Percentiles rank a stretch among this genome's conserved stretches.
Conservation (phyloP, 208 protist species). For the Phytomonas sp. region DNA sequence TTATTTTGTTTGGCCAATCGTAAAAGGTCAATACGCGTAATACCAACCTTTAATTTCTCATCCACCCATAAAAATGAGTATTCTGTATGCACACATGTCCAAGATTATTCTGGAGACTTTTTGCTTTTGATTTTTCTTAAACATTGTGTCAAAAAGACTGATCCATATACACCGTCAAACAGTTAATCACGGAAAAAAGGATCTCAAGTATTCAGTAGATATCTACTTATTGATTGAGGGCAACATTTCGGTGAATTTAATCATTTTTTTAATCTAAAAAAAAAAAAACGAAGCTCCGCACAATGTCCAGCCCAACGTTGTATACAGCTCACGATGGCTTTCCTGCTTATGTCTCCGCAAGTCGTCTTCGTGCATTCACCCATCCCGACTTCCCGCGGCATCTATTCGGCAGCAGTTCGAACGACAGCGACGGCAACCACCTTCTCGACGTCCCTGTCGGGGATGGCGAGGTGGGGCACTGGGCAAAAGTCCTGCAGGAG, state of each 20-base stretch:
- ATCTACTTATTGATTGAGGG: background rate
- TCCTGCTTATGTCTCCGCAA: background rate
- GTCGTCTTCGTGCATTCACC: background rate
- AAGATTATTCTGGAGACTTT: background rate
- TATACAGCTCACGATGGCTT: background rate
- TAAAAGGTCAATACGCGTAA: background rate
- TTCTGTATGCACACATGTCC: background rate
- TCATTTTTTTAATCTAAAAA: background rate
- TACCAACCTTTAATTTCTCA: background rate
- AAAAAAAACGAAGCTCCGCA: background rate
- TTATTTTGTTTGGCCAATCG: background rate
- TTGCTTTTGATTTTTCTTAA: background rate
- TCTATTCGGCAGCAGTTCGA: background rate
- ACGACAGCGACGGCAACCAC: constrained; percentile 25
- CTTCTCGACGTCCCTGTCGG: constrained; percentile 69
- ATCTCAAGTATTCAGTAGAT: background rate
- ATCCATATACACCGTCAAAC: background rate
- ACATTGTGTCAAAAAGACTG: background rate
- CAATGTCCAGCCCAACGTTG: background rate
- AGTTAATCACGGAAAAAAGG: background rate
- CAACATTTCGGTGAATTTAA: background rate
- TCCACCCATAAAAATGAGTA: background rate
- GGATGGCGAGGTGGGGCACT: constrained; percentile 41
- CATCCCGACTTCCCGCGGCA: background rate
- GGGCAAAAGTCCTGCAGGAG: constrained; percentile 7